Conservation (phyloP, 306 rosid genomes). For the Cicer chorassanicum region DNA sequence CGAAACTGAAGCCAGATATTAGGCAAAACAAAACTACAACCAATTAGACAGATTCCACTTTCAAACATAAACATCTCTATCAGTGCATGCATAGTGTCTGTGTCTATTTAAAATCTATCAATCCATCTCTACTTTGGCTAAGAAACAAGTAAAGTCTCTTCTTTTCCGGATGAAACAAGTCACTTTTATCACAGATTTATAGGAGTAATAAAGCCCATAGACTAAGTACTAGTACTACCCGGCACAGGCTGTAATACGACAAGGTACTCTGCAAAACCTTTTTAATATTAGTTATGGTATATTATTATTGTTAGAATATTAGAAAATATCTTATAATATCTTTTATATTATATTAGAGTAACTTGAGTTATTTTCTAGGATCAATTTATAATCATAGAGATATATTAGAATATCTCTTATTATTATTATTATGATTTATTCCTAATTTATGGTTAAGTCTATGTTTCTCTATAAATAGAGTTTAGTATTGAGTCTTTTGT, state of each 20-base stretch:
- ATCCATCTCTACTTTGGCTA: slow-evolving; percentile 15
- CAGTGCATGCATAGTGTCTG: neutral
- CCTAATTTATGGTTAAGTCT: no score
- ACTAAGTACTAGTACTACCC: slow-evolving; percentile 11
- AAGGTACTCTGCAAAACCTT: slow-evolving; percentile 10
- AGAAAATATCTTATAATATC: no score
- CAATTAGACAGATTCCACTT: slow-evolving; percentile 34
- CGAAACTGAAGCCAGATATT: slow-evolving; percentile 43
- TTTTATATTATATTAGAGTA: no score
- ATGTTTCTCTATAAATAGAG: no score
- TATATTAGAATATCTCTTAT: no score
- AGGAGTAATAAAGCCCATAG: slow-evolving; percentile 27
- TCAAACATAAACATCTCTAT: slow-evolving; percentile 37
- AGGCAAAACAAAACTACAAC: slow-evolving; percentile 38
- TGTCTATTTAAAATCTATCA: slow-evolving; percentile 28
- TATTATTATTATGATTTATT: no score
- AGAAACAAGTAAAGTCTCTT: slow-evolving; percentile 18
- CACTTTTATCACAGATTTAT: slow-evolving; percentile 13
- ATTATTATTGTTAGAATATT: no score
- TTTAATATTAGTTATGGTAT: slow-evolving; percentile 26
- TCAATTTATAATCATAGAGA: no score
- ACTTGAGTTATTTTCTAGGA: no score
- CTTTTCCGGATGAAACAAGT: slow-evolving; percentile 29
- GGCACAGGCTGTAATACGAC: slow-evolving; percentile 20
- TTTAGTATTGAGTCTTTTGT: no score